Conservation (phyloP, 441 rosid genomes). For the Macaranga tanarius region DNA sequence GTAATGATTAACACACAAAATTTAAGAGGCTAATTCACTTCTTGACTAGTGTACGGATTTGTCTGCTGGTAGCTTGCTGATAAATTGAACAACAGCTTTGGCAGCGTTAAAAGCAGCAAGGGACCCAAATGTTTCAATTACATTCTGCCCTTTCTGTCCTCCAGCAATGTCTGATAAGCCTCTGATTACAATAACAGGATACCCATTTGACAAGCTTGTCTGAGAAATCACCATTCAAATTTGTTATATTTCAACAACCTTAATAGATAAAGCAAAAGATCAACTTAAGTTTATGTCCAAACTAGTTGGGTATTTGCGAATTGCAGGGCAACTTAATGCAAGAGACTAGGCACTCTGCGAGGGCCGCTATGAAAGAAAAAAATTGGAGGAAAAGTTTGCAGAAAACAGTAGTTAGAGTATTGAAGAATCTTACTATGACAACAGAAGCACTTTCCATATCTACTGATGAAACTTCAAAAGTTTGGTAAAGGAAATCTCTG, state of each 20-base stretch:
- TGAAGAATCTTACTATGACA: slow-evolving; percentile 34
- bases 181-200: slow-evolving; percentile 38
- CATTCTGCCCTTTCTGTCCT: slow-evolving; percentile 34
- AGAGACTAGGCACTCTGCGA: no score
- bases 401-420: background rate
- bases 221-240: slow-evolving; percentile 15
- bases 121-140: slow-evolving; percentile 19
- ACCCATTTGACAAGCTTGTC: slow-evolving; percentile 43
- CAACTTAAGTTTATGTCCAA: no score
- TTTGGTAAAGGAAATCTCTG: slow-evolving; percentile 37
- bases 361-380: no score
- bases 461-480: slow-evolving; percentile 42
- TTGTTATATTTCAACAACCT: no score
- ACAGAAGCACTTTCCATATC: slow-evolving; percentile 58
- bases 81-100: slow-evolving; percentile 26
- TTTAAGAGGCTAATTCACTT: no score
- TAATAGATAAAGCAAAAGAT: no score
- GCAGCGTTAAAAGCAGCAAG: slow-evolving; percentile 36
- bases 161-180: slow-evolving; percentile 52
- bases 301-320: no score
- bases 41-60: no score
- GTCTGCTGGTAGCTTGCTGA: background rate
- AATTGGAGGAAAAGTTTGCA: no score
- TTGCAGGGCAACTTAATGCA: no score
- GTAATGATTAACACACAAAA: no score